phyloP scores from a whole-genome alignment of 345 rosid genomes.

The thale cress (Arabidopsis thaliana) region TAIR10.1 NC_003070.9:2372001-2372500 shows the following conservation, averaged over 20 bases:
- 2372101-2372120: constrained; percentile 83
- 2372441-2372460: constrained; percentile 92
- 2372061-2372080: constrained; percentile 37
- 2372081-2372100: constrained; percentile 55
- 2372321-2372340: background rate
- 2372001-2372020: constrained; percentile 74
- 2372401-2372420: constrained; percentile 70
- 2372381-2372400: constrained; percentile 90
- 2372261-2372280: background rate
- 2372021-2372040: constrained; percentile 92
- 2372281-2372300: background rate
- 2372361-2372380: constrained; percentile 29
- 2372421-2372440: constrained; percentile 98
- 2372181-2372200: constrained; percentile 68
- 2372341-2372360: background rate
- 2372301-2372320: constrained; percentile 28
- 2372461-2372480: constrained; percentile 85
- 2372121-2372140: constrained; percentile 62
- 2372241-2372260: background rate
- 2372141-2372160: constrained; percentile 63
- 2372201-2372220: constrained; percentile 87
- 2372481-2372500: constrained; percentile 67
- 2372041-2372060: constrained; percentile 81
- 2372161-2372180: constrained; percentile 72
- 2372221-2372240: constrained; percentile 85